Evolutionary conservation across 345 rosid species (phyloP), one percentile per base, ranked within the genome.

Genomic region (Draba incana): DNA sequence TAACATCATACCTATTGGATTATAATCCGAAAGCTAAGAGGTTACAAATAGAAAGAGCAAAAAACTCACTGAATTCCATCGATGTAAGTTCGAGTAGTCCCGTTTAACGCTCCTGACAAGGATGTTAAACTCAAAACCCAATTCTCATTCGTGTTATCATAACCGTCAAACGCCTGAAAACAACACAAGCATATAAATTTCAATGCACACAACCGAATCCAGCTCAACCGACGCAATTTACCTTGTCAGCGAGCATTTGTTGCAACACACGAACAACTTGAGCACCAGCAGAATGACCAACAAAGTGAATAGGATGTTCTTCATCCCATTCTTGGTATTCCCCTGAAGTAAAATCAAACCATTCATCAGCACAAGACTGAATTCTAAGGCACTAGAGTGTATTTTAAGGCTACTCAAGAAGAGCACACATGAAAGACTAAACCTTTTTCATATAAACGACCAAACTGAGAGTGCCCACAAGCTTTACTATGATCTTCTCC

Each of bases 281-380:
- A 25, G 97, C 99, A 61, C 99, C 99, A 2, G 98, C 98, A 0
- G 99, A 95, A 74, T 95, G 99, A 56, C 99, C 97, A 31, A 95
- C 94, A 79, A 95, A 89, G 68, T 92, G 99, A 75, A 95, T 81
- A 3, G 99, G 99, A 68, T 95, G 98, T 64, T 86, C 84, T 63
- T 88, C 94, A 54, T 92, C 97, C 99, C 99, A 95, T 80, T 89
- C 96, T 12, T 88, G 84, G 52, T 85, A 95, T 10, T 86, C 80
- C 66, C 99, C 99, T 95, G 79, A 77, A 78, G 42, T 35, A 20
- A 24, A 24, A 72, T 25, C 24, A 4, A 64, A 48, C 10, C 1
- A 46, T 35, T 13, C 63, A 60, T 67, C 62, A 67, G 68, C 64
- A 62, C 25, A 48, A 71, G 15, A 15, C 28, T 51, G 50, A 66